Evolutionary conservation across 768 basidiomycete species (phyloP).

Genomic region (Ephemerocybe angulata): DNA sequence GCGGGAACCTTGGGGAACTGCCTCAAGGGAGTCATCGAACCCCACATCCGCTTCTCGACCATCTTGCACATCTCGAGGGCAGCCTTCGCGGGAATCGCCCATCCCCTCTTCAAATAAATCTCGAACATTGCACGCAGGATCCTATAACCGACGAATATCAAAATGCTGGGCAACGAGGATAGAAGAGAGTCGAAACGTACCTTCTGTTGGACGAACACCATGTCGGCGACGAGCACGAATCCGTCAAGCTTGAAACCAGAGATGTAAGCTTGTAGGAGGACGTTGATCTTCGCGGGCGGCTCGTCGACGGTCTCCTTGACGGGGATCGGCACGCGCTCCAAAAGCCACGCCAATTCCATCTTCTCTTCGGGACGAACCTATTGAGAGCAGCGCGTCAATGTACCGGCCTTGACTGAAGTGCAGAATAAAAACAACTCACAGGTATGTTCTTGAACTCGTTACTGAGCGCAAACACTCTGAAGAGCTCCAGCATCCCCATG

Average conservation of each 20-base stretch:
- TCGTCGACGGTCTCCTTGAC: slow-evolving; percentile 97
- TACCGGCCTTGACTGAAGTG: too few relatives aligned
- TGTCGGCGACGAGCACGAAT: slow-evolving; percentile 79
- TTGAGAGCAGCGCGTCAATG: background rate
- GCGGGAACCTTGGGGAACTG: slow-evolving; percentile 91
- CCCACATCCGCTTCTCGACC: slow-evolving; percentile 93
- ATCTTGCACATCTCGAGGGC: slow-evolving; percentile 95
- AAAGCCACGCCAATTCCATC: slow-evolving; percentile 81
- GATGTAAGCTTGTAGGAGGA: slow-evolving; percentile 90
- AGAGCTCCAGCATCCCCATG: slow-evolving; percentile 87
- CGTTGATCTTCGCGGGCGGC: slow-evolving; percentile 95
- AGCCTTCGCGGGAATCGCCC: slow-evolving; percentile 90
- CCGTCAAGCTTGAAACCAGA: slow-evolving; percentile 89
- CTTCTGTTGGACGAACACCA: slow-evolving; percentile 96
- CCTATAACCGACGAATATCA: slow-evolving; percentile 29
- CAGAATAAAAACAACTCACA: slow-evolving; percentile 4
- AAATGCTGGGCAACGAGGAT: background rate
- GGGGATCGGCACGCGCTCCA: slow-evolving; percentile 95
- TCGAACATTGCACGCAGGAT: slow-evolving; percentile 97
- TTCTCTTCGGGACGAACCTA: slow-evolving; percentile 60
- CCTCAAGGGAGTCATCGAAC: slow-evolving; percentile 93
- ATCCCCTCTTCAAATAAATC: slow-evolving; percentile 96
- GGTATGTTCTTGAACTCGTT: slow-evolving; percentile 92
- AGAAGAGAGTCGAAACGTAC: slow-evolving; percentile 28
- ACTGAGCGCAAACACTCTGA: slow-evolving; percentile 91